Percentiles rank a stretch among this genome's conserved stretches.
These are phyloP conservation scores for Saturnispora silvae DNA, from an alignment of 805 yeast species.

Conservation along the genomic window DNA sequence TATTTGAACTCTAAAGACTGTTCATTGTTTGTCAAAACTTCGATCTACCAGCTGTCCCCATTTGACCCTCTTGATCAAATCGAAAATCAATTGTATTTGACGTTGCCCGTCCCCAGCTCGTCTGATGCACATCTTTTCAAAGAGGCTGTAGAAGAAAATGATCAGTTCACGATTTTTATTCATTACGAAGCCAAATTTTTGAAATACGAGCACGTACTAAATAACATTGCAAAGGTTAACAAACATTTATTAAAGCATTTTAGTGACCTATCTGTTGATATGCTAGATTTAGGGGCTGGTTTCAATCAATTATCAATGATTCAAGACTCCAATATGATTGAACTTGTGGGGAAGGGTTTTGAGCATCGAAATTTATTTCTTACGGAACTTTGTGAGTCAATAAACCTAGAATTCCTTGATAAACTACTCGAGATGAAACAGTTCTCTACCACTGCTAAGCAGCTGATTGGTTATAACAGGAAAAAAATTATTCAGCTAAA, in stretches of 20 bases:
- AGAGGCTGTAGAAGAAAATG: conserved; percentile 18
- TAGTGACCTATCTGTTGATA: conserved; percentile 36
- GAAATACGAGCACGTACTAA: conserved; percentile 25
- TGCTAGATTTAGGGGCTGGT: conserved; percentile 41
- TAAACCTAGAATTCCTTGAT: conserved; percentile 25
- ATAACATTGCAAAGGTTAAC: conserved; percentile 29
- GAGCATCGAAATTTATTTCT: conserved; percentile 57
- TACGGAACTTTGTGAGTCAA: conserved; percentile 26
- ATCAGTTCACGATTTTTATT: conserved; percentile 21
- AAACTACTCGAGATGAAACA: conserved; percentile 26
- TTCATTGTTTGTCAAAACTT: conserved; percentile 37
- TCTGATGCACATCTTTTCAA: conserved; percentile 19
- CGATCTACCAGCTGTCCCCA: conserved; percentile 50
- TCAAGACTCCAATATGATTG: conserved; percentile 36
- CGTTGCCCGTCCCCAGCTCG: conserved; percentile 48
- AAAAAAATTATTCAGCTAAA: conserved; percentile 26
- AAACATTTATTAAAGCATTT: conserved; percentile 35
- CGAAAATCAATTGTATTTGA: conserved; percentile 44
- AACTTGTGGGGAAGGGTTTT: conserved; percentile 76
- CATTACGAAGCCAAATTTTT: conserved; percentile 24
- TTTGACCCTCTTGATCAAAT: conserved; percentile 42
- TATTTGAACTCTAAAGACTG: conserved; percentile 50
- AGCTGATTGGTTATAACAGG: conserved; percentile 25
- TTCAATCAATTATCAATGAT: conserved; percentile 47
- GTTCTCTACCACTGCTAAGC: conserved; percentile 23